Conservation (phyloP, 495 filamentous ascomycete species). For the Tuber brumale region DNA sequence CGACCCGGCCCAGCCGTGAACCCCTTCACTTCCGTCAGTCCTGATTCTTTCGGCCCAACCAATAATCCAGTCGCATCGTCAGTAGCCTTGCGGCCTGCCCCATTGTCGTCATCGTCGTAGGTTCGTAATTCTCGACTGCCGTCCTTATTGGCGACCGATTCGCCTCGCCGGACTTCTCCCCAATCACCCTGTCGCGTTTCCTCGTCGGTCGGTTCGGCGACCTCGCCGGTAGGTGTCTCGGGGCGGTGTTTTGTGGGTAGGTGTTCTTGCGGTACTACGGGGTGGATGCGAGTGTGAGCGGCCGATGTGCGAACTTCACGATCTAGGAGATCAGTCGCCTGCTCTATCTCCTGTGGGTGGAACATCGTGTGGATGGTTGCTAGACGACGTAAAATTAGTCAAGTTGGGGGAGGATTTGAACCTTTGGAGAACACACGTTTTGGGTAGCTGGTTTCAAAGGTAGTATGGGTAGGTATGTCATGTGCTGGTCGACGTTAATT, state of each 20-base stretch:
- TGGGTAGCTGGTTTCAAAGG: slow-evolving; percentile 7
- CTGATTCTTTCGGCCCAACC: neutral
- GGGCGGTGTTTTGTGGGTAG: slow-evolving; percentile 32
- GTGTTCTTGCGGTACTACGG: slow-evolving; percentile 11
- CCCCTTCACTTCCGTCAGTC: neutral
- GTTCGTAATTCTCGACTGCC: neutral
- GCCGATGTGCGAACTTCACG: slow-evolving; percentile 23
- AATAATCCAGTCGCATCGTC: neutral
- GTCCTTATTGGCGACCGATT: neutral
- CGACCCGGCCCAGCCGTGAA: neutral
- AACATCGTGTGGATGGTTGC: slow-evolving; percentile 19
- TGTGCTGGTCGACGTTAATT: neutral
- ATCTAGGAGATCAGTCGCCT: slow-evolving; percentile 17
- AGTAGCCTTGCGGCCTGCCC: neutral
- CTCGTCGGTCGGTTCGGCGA: slow-evolving; percentile 29
- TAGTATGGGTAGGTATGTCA: neutral
- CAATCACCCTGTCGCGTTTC: slow-evolving; percentile 21
- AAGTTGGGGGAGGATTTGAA: neutral
- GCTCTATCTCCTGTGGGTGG: slow-evolving; percentile 25
- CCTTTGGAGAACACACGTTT: slow-evolving; percentile 13
- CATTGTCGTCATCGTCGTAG: neutral
- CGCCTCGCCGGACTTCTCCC: slow-evolving; percentile 21
- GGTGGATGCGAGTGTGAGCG: slow-evolving; percentile 26
- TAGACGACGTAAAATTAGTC: slow-evolving; percentile 7
- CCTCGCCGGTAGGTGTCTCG: slow-evolving; percentile 12